These are phyloP conservation scores for Suhomyces pyralidae DNA, from an alignment of 805 yeast genomes.

Conservation along the genomic window DNA sequence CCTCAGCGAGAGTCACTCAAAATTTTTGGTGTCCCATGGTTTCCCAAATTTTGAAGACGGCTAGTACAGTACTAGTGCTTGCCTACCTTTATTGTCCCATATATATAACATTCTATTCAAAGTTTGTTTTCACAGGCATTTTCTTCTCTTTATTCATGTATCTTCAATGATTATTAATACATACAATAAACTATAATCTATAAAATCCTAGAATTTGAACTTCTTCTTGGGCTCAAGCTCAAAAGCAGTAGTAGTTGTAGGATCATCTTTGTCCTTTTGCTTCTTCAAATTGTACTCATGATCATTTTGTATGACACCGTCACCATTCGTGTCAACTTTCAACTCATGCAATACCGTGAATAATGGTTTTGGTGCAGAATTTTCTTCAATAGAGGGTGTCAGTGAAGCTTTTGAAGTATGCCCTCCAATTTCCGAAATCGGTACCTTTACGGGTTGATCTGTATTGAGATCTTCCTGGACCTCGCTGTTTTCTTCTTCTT, in stretches of 20 bases:
- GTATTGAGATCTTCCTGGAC: conserved; percentile 43
- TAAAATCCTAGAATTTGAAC: conserved; percentile 7
- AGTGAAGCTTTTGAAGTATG: neutral
- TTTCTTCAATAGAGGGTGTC: neutral
- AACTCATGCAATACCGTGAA: conserved; percentile 24
- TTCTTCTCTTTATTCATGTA: conserved; percentile 3
- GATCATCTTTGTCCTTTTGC: neutral
- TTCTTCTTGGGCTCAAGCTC: conserved; percentile 2
- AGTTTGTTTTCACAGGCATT: conserved; percentile 4
- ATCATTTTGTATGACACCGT: conserved; percentile 10
- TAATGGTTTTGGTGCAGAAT: conserved; percentile 7
- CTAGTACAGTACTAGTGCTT: neutral
- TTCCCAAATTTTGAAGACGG: neutral
- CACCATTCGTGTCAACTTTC: neutral
- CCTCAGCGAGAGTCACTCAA: neutral
- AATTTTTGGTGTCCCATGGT: neutral
- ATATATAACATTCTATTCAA: conserved; percentile 1
- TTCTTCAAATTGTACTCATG: conserved; percentile 11
- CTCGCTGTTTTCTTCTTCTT: conserved; percentile 46
- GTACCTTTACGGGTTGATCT: conserved; percentile 6
- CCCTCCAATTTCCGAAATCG: conserved; percentile 13
- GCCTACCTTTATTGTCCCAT: conserved; percentile 1
- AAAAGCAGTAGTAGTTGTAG: neutral
- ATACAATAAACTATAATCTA: neutral
- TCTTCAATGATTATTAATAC: conserved; percentile 3